Percentiles rank a stretch among this genome's conserved stretches.
Evolutionary conservation across 2,329 filamentous ascomycete species (phyloP).

Genomic region (Ascomycota sp.): DNA sequence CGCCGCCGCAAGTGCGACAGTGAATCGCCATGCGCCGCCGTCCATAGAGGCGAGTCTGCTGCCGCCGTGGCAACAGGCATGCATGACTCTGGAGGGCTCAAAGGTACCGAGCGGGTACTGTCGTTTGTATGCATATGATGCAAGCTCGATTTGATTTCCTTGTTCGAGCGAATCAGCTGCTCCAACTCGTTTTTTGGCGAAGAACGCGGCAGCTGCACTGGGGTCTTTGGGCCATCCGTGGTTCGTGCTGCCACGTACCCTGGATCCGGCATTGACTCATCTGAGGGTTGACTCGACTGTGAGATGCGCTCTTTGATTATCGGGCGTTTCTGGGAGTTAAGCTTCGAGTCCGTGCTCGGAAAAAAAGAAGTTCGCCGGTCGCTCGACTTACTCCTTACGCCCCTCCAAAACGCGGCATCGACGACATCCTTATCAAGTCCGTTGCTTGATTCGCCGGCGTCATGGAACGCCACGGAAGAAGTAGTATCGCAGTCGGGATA

Average conservation of each 20-base stretch:
- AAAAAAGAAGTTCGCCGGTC: slow-evolving; percentile 34
- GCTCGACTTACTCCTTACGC: slow-evolving; percentile 17
- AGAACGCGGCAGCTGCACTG: slow-evolving; percentile 25
- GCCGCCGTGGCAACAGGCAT: slow-evolving; percentile 8
- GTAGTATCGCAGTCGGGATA: slow-evolving; percentile 6
- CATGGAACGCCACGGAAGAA: slow-evolving; percentile 6
- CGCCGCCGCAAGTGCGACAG: slow-evolving; percentile 46
- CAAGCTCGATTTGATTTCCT: slow-evolving; percentile 32
- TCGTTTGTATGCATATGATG: slow-evolving; percentile 36
- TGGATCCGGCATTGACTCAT: slow-evolving; percentile 23
- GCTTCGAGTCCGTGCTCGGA: slow-evolving; percentile 22
- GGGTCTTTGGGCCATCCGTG: slow-evolving; percentile 43
- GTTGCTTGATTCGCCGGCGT: slow-evolving; percentile 7
- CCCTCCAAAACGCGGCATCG: slow-evolving; percentile 20
- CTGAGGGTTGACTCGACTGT: slow-evolving; percentile 29
- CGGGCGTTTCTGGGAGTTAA: slow-evolving; percentile 17
- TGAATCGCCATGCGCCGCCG: slow-evolving; percentile 16
- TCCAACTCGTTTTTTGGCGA: slow-evolving; percentile 35
- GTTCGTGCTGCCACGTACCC: slow-evolving; percentile 14
- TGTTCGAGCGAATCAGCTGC: slow-evolving; percentile 40
- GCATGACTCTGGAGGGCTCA: slow-evolving; percentile 26
- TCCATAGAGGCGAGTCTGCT: slow-evolving; percentile 9
- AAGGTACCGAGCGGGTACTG: slow-evolving; percentile 31
- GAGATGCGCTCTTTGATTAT: slow-evolving; percentile 20
- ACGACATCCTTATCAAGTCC: slow-evolving; percentile 13